These are phyloP conservation scores for Podaxis rugospora DNA, from an alignment of 768 basidiomycete species.

Conservation along the genomic window DNA sequence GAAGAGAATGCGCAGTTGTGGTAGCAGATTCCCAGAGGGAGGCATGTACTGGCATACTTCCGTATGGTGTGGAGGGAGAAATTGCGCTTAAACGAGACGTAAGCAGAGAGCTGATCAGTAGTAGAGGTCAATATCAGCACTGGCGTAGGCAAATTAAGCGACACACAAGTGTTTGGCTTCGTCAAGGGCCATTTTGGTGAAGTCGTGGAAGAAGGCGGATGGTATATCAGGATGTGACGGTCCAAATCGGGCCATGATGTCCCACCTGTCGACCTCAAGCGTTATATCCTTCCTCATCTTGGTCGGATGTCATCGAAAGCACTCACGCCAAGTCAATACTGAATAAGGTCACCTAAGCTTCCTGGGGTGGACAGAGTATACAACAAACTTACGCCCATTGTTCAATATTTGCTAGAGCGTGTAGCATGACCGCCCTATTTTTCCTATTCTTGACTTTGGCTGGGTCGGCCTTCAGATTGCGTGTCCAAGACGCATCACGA, in stretches of 20 bases:
- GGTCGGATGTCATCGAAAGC: neutral
- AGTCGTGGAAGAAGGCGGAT: conserved; percentile 75
- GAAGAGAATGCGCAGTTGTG: conserved; percentile 61
- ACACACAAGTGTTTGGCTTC: conserved; percentile 77
- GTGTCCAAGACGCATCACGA: conserved; percentile 46
- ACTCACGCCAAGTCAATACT: conserved; percentile 74
- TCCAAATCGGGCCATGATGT: conserved; percentile 78
- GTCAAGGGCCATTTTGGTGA: conserved; percentile 80
- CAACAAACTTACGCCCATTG: conserved; percentile 73
- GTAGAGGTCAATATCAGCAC: neutral
- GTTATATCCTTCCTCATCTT: neutral
- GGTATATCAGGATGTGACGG: conserved; percentile 56
- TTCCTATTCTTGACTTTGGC: conserved; percentile 55
- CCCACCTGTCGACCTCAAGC: conserved; percentile 48
- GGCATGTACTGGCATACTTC: conserved; percentile 70
- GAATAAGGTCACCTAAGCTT: neutral
- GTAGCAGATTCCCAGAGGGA: conserved; percentile 77
- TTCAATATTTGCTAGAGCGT: conserved; percentile 81
- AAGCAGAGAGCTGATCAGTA: conserved; percentile 43
- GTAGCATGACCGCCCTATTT: conserved; percentile 70
- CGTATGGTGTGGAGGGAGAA: conserved; percentile 66
- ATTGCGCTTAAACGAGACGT: conserved; percentile 56
- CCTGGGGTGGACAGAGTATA: neutral
- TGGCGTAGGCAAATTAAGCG: neutral
- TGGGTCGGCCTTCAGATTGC: conserved; percentile 50